These are phyloP conservation scores for Cystoisospora suis DNA, from an alignment of 169 alveolate species.

Conservation along the genomic window DNA sequence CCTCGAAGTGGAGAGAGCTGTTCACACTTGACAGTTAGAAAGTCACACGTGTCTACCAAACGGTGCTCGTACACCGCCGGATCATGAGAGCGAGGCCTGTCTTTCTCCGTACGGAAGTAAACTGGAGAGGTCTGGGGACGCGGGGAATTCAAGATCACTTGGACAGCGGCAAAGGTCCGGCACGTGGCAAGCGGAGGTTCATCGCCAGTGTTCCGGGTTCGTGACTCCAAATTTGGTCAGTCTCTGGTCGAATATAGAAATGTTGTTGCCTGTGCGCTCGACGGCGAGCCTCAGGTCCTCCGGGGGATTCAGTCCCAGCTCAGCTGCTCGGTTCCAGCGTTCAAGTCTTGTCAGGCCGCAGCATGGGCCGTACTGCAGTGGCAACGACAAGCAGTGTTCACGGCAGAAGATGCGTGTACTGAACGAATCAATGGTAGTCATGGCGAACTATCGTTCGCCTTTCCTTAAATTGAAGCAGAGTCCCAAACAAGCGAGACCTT, in stretches of 20 bases:
- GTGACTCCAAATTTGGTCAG: slow-evolving; percentile 24
- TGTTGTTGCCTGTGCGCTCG: neutral
- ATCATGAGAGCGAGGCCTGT: too few relatives aligned
- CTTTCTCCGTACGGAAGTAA: too few relatives aligned
- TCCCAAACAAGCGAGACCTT: neutral
- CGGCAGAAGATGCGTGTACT: neutral
- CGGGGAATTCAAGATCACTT: too few relatives aligned
- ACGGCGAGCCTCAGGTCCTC: slow-evolving; percentile 17
- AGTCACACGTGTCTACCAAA: too few relatives aligned
- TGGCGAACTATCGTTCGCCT: neutral
- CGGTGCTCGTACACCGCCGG: too few relatives aligned
- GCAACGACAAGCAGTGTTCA: neutral
- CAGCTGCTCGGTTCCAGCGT: slow-evolving; percentile 33
- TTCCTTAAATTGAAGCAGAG: neutral
- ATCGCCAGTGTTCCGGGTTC: neutral
- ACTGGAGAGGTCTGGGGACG: too few relatives aligned
- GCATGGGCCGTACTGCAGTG: slow-evolving; percentile 44
- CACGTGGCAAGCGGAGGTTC: too few relatives aligned
- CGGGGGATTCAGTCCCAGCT: slow-evolving; percentile 37
- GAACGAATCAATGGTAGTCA: neutral
- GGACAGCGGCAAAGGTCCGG: too few relatives aligned
- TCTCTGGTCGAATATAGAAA: slow-evolving; percentile 18
- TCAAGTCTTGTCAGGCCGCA: slow-evolving; percentile 22
- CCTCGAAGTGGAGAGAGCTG: too few relatives aligned
- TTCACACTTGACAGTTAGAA: too few relatives aligned